A percentile compares a stretch with the other conserved stretches of the same genome.
Conservation (phyloP, 1,284 basidiomycete genomes). For the Boletus semigastroideus region DNA sequence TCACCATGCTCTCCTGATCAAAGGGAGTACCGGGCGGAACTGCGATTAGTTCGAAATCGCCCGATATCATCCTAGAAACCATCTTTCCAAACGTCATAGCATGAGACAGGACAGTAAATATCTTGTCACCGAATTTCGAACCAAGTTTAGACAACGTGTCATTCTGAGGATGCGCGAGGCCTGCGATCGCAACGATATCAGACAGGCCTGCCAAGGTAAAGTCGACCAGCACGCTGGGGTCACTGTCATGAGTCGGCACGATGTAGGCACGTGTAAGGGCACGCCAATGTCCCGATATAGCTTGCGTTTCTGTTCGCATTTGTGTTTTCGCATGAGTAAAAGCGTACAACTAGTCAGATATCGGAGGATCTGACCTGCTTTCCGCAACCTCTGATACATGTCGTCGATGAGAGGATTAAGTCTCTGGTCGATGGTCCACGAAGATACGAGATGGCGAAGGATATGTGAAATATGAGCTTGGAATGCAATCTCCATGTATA, state of each 20-base stretch:
- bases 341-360: no score
- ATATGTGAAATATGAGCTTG: not conserved
- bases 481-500: not conserved
- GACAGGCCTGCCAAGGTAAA: not conserved
- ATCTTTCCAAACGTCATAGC: not conserved
- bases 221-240: not conserved
- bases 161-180: not conserved
- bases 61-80: not conserved
- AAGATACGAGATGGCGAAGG: not conserved
- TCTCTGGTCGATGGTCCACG: not conserved
- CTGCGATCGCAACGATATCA: not conserved
- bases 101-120: not conserved
- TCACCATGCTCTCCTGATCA: not conserved
- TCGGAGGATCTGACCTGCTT: not conserved
- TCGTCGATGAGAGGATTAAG: not conserved
- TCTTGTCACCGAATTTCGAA: not conserved
- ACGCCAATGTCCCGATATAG: slow-evolving; percentile 1
- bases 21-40: not conserved
- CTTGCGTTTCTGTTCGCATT: not conserved
- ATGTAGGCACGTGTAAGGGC: not conserved
- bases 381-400: not conserved
- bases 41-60: not conserved
- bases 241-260: not conserved
- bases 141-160: not conserved
- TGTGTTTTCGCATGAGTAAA: no score